Conservation (phyloP, 2,329 filamentous ascomycete genomes). For the Xylaria sp. region DNA sequence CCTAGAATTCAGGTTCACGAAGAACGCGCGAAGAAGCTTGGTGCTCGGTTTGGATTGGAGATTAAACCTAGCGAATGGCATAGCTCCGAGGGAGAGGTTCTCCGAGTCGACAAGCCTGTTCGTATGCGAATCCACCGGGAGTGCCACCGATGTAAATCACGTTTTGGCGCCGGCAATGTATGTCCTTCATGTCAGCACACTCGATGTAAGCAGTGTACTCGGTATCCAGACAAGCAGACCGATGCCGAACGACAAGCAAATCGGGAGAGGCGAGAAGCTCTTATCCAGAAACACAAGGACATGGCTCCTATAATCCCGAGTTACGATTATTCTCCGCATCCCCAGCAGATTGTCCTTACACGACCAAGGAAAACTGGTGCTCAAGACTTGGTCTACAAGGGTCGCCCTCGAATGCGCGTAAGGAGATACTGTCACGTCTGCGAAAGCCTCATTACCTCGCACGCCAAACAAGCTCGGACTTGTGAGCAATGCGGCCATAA, state of each 20-base stretch:
- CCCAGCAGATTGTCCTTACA: conserved; percentile 65
- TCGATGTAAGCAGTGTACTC: conserved; percentile 82
- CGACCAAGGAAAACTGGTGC: conserved; percentile 73
- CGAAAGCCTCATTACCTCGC: conserved; percentile 67
- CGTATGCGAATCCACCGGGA: conserved; percentile 81
- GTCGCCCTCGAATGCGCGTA: conserved; percentile 75
- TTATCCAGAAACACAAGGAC: conserved; percentile 66
- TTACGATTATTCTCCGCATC: conserved; percentile 61
- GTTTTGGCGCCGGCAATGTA: conserved; percentile 77
- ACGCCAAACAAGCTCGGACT: conserved; percentile 60
- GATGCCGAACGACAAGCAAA: conserved; percentile 65
- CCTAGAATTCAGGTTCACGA: conserved; percentile 64
- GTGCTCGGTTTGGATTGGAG: conserved; percentile 66
- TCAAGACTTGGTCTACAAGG: conserved; percentile 76
- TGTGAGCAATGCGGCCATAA: conserved; percentile 77
- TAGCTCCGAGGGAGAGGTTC: conserved; percentile 63
- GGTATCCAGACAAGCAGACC: conserved; percentile 75
- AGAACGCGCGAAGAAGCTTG: conserved; percentile 66
- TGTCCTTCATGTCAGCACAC: conserved; percentile 82
- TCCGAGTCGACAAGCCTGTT: conserved; percentile 78
- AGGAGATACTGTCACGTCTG: conserved; percentile 83
- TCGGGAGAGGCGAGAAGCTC: conserved; percentile 61
- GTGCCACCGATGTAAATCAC: conserved; percentile 83
- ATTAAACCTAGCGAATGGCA: conserved; percentile 66
- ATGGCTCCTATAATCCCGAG: conserved; percentile 65